Evolutionary conservation across 1,139 yeast genomes (phyloP).

Genomic region (Casaregolazyma suthepensis): DNA sequence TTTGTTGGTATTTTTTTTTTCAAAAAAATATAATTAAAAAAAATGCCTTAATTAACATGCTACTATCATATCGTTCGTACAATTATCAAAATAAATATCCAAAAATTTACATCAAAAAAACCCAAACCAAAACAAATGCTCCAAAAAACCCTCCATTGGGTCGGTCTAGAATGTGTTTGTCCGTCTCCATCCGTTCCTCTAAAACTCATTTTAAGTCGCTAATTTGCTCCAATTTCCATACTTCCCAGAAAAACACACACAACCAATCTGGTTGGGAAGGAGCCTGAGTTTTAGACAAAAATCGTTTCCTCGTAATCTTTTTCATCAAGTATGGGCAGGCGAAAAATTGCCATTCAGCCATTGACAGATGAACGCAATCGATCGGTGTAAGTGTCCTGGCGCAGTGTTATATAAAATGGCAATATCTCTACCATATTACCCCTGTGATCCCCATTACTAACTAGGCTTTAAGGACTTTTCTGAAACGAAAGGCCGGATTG

Average conservation of each 20-base stretch:
- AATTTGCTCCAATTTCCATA: neutral
- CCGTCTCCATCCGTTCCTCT: neutral
- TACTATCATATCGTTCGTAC: neutral
- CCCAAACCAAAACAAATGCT: neutral
- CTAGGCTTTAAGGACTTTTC: constrained; percentile 51
- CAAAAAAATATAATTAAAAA: too few relatives aligned
- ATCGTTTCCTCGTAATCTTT: neutral
- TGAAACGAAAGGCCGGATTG: constrained; percentile 89
- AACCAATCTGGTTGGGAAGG: neutral
- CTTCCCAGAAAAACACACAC: neutral
- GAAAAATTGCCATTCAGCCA: constrained; percentile 92
- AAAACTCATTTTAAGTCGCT: neutral
- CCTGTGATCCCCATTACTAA: neutral
- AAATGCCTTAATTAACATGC: too few relatives aligned
- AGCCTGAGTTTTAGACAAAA: neutral
- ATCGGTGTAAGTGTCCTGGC: constrained; percentile 38
- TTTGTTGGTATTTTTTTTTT: neutral
- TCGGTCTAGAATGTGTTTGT: neutral
- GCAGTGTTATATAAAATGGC: neutral
- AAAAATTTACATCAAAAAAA: neutral
- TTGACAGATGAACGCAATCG: constrained; percentile 85
- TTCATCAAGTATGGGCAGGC: constrained; percentile 71
- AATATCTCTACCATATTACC: neutral
- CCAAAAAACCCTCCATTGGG: neutral
- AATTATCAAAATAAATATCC: too few relatives aligned